Evolutionary conservation across 2,329 filamentous ascomycete genomes (phyloP).

Genomic region (Talaromyces sp.): DNA sequence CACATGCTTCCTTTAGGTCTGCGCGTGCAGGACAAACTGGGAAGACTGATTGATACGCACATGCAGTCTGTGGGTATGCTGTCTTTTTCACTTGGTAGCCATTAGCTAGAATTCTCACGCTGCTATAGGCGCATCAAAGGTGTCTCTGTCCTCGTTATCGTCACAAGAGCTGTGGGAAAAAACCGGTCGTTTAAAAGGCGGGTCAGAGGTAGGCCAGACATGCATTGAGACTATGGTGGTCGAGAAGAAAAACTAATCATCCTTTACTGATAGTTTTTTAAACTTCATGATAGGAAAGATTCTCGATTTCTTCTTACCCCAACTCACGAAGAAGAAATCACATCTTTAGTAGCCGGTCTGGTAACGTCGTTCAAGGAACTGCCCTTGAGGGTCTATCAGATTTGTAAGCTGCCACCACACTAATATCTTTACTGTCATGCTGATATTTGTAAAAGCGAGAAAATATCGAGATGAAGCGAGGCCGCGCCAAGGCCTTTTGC

Average conservation of each 20-base stretch:
- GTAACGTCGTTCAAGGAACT: slow-evolving; percentile 80
- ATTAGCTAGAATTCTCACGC: neutral
- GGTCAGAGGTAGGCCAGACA: slow-evolving; percentile 59
- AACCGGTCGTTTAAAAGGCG: slow-evolving; percentile 71
- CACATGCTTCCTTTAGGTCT: slow-evolving; percentile 84
- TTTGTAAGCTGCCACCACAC: slow-evolving; percentile 49
- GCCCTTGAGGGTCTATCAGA: slow-evolving; percentile 84
- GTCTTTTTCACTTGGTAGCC: neutral
- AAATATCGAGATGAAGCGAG: slow-evolving; percentile 93
- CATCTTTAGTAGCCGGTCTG: slow-evolving; percentile 64
- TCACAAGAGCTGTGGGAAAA: slow-evolving; percentile 76
- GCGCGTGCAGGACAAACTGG: slow-evolving; percentile 82
- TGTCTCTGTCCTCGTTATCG: slow-evolving; percentile 78
- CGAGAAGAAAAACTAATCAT: slow-evolving; percentile 5
- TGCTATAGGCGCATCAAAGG: slow-evolving; percentile 64
- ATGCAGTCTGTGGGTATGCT: slow-evolving; percentile 67
- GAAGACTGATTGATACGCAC: slow-evolving; percentile 77
- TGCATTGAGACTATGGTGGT: slow-evolving; percentile 8
- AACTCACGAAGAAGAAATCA: slow-evolving; percentile 97
- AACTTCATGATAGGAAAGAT: slow-evolving; percentile 71
- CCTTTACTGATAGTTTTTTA: slow-evolving; percentile 58
- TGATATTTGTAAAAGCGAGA: slow-evolving; percentile 49
- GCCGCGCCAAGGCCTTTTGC: slow-evolving; percentile 79
- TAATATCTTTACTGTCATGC: neutral
- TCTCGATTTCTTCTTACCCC: slow-evolving; percentile 72